Evolutionary conservation across 495 filamentous ascomycete species (phyloP).

Genomic region (Cudoniella acicularis): DNA sequence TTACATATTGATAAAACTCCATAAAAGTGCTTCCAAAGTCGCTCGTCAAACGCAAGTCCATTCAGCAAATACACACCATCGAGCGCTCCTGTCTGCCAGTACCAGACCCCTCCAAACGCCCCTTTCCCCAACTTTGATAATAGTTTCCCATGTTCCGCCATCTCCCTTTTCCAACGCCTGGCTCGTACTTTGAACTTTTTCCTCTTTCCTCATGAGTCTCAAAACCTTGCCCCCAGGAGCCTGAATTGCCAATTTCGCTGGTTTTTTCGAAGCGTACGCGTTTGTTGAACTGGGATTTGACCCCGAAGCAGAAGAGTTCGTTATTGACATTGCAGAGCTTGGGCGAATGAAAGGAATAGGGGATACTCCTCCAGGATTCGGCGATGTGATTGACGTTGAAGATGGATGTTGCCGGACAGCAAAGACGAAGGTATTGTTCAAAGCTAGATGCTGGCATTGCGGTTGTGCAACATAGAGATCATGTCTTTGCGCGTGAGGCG

Average conservation of each 20-base stretch:
- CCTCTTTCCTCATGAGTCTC: conserved; percentile 82
- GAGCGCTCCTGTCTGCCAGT: conserved; percentile 87
- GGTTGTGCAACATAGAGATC: conserved; percentile 96
- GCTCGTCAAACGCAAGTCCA: conserved; percentile 60
- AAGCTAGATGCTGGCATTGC: conserved; percentile 77
- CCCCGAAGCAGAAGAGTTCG: conserved; percentile 57
- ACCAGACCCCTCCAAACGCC: conserved; percentile 92
- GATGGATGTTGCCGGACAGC: conserved; percentile 89
- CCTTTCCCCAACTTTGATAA: conserved; percentile 91
- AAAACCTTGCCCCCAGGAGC: conserved; percentile 94
- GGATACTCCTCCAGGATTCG: conserved; percentile 54
- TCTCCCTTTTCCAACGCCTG: conserved; percentile 54
- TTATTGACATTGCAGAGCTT: conserved; percentile 78
- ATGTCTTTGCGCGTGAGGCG: conserved; percentile 92
- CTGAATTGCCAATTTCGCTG: conserved; percentile 94
- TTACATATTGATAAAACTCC: background rate
- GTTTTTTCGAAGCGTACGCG: conserved; percentile 56
- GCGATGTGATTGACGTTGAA: conserved; percentile 44
- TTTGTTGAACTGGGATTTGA: conserved; percentile 48
- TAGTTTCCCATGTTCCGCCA: conserved; percentile 91
- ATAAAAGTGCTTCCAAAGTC: background rate
- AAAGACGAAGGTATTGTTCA: conserved; percentile 98
- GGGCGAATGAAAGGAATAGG: conserved; percentile 72
- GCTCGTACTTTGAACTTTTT: conserved; percentile 46
- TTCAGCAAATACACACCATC: conserved; percentile 98